phyloP scores from a whole-genome alignment of 345 rosid species.

The Brassica nigra region DNA sequence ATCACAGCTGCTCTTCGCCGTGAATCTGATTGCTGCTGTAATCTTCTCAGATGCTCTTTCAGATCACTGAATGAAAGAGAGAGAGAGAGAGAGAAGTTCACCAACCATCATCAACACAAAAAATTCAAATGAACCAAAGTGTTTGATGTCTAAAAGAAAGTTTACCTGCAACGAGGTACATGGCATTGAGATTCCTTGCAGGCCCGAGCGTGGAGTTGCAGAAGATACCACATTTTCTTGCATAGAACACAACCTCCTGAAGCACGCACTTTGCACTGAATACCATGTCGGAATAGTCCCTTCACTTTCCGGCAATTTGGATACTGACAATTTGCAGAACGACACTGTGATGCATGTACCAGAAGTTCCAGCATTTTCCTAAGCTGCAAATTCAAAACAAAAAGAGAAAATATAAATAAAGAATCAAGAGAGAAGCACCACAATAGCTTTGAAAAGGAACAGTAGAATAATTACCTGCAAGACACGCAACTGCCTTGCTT shows the following conservation, averaged over 20 bases:
- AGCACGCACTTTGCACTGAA: constrained; percentile 89
- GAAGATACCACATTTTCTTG: constrained; percentile 98
- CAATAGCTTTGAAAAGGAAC: not conserved
- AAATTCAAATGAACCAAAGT: constrained; percentile 6
- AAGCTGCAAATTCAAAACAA: constrained; percentile 61
- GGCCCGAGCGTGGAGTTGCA: constrained; percentile 98
- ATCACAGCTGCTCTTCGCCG: constrained; percentile 98
- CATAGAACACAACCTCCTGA: constrained; percentile 96
- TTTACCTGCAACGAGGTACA: constrained; percentile 98
- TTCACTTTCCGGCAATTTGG: constrained; percentile 99
- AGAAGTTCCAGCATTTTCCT: constrained; percentile 98
- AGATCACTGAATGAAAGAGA: constrained; percentile 65
- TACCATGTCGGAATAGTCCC: constrained; percentile 96
- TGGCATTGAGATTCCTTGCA: constrained; percentile 97
- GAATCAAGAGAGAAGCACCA: constrained; percentile 19
- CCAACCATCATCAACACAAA: constrained; percentile 2
- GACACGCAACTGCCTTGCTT: constrained; percentile 91
- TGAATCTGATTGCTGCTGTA: constrained; percentile 98
- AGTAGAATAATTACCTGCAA: constrained; percentile 50
- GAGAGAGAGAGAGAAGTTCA: not conserved
- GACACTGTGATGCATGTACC: constrained; percentile 97
- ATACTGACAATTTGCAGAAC: constrained; percentile 84
- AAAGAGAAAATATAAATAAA: not conserved
- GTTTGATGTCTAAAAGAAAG: not conserved
- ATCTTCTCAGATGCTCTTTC: constrained; percentile 91